These are phyloP conservation scores for Cucumis hystrix DNA, from an alignment of 306 rosid genomes.

Conservation along the genomic window DNA sequence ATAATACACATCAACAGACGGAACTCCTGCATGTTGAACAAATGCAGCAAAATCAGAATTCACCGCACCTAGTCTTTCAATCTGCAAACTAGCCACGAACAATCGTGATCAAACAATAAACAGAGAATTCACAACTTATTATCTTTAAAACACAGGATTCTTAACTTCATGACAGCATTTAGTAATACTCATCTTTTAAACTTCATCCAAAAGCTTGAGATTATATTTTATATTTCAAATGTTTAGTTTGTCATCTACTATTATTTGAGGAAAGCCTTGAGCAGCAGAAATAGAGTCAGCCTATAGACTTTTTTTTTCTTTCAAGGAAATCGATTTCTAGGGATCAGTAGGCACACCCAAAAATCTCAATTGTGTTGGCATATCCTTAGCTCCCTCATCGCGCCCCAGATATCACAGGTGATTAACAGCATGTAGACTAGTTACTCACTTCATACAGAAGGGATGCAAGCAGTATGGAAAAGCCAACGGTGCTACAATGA, in stretches of 20 bases:
- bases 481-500: neutral
- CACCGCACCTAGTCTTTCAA: conserved; percentile 58
- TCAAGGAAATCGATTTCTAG: too few relatives aligned
- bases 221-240: neutral
- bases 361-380: too few relatives aligned
- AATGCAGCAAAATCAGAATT: conserved; percentile 91
- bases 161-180: neutral
- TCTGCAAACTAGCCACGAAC: conserved; percentile 37
- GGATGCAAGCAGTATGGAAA: neutral
- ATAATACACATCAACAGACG: conserved; percentile 72
- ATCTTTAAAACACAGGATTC: neutral
- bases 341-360: too few relatives aligned
- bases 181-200: neutral
- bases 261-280: neutral
- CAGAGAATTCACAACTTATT: neutral
- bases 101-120: conserved; percentile 12
- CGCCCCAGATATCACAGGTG: too few relatives aligned
- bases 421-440: neutral
- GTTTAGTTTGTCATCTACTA: neutral
- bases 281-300: neutral
- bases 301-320: too few relatives aligned
- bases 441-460: neutral
- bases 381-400: too few relatives aligned
- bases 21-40: conserved; percentile 87
- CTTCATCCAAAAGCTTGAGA: neutral